Evolutionary conservation across 768 basidiomycete species (phyloP), one percentile per base, ranked within the genome.

Genomic region (Megacollybia marginata): DNA sequence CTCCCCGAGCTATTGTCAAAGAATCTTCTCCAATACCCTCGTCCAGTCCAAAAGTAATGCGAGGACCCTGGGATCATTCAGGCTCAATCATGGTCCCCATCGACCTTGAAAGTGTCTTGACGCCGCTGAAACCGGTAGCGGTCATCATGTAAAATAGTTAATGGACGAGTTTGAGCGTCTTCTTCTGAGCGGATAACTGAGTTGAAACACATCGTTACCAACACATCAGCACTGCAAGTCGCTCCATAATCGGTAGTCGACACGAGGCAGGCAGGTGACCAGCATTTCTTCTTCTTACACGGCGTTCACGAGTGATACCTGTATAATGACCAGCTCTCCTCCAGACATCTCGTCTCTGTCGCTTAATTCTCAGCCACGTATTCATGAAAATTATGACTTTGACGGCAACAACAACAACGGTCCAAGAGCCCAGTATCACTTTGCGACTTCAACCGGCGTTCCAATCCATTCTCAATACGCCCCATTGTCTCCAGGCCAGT

Each of bases 311-410:
- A 65, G 56, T 56, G 44, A 45, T 19, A 31, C 28, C 44, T 52
- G 52, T 47, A 77, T 81, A 78, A 91, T 91, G 88, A 85, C 86
- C 60, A 82, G 70, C 63, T 80, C 87, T 57, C 83, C 88, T 32
- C 88, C 88, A 55, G 87, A 90, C 72, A 79, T 92, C 58, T 81
- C 85, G 46, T 73, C 84, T 57, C 70, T 91, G 62, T 83, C 87
- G 60, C 80, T 90, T 66, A 77, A 77, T 68, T 72, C 78, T 54
- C 82, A 80, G 69, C 85, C 79, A 83, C 86, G 85, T 78, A 80
- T 85, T 75, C 80, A 90, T 73, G 88, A 91, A 67, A 69, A 73
- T 83, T 88, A 88, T 70, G 85, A 89, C 74, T 88, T 84, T 71
- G 87, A 91, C 63, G 78, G 74, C 68, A 71, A 69, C 66, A 68